Evolutionary conservation across 2,329 filamentous ascomycete genomes (phyloP).

Genomic region (Didymella sp.): DNA sequence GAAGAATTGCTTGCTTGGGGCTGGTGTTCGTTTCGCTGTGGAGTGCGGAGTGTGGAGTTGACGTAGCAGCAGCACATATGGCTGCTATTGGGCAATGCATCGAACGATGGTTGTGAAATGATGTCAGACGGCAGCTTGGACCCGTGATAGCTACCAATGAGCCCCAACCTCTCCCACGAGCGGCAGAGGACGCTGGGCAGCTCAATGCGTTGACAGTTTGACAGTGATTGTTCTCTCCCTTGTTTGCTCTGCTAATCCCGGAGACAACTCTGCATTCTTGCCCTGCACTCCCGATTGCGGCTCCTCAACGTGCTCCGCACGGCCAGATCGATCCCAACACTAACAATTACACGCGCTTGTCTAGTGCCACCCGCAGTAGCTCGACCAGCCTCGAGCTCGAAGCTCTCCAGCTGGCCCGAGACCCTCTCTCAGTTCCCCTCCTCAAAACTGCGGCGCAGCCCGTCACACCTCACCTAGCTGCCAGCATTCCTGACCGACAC

Average conservation of each 20-base stretch:
- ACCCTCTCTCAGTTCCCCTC: conserved; percentile 26
- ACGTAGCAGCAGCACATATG: conserved; percentile 2
- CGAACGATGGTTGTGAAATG: conserved; percentile 11
- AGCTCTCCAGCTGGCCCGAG: conserved; percentile 22
- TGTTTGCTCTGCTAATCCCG: conserved; percentile 11
- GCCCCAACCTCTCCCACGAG: conserved; percentile 15
- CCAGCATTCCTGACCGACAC: conserved; percentile 20
- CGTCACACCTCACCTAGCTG: conserved; percentile 6
- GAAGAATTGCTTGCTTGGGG: conserved; percentile 23
- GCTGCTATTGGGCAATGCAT: conserved; percentile 15
- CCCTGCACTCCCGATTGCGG: conserved; percentile 23
- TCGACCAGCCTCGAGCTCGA: conserved; percentile 23
- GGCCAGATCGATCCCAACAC: conserved; percentile 29
- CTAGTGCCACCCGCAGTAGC: conserved; percentile 42
- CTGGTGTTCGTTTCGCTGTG: conserved; percentile 10
- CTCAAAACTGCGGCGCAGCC: conserved; percentile 21
- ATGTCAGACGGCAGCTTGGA: conserved; percentile 18
- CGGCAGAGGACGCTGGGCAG: conserved; percentile 13
- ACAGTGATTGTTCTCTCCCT: conserved; percentile 5
- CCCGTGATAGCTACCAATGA: conserved; percentile 2
- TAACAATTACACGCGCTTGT: conserved; percentile 33
- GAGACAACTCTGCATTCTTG: conserved; percentile 13
- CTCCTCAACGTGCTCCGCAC: conserved; percentile 26
- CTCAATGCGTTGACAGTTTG: conserved; percentile 14
- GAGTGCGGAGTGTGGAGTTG: conserved; percentile 17